Evolutionary conservation across 495 filamentous ascomycete genomes (phyloP).

Genomic region (Xylaria intraflava): DNA sequence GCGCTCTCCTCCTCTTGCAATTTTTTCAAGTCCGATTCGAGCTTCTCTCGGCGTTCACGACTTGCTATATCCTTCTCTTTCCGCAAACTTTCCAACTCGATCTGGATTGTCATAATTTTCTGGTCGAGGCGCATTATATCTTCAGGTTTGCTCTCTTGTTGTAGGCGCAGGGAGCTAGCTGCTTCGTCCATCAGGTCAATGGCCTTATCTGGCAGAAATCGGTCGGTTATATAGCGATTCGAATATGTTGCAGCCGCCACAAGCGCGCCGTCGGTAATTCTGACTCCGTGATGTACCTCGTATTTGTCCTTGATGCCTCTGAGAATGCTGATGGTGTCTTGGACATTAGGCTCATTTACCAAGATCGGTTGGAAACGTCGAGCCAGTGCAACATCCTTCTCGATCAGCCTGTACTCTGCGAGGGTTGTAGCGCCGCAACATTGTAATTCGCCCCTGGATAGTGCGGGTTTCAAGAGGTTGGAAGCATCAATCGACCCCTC

Average conservation of each 20-base stretch:
- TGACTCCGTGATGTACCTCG: constrained; percentile 90
- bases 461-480: constrained; percentile 89
- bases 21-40: constrained; percentile 65
- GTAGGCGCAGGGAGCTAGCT: constrained; percentile 78
- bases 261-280: constrained; percentile 87
- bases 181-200: constrained; percentile 97
- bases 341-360: constrained; percentile 80
- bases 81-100: constrained; percentile 89
- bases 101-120: constrained; percentile 93
- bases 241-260: constrained; percentile 88
- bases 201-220: constrained; percentile 92
- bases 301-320: constrained; percentile 96
- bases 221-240: constrained; percentile 94
- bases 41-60: constrained; percentile 77
- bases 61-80: constrained; percentile 90
- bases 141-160: constrained; percentile 96
- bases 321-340: constrained; percentile 91
- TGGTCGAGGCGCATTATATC: constrained; percentile 85
- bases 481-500: constrained; percentile 96
- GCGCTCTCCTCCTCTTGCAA: constrained; percentile 62
- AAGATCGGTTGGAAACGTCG: constrained; percentile 89
- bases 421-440: constrained; percentile 93
- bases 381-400: constrained; percentile 92
- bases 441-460: constrained; percentile 86
- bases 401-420: constrained; percentile 84